phyloP scores from a whole-genome alignment of 2,329 filamentous ascomycete genomes.

The Fonsecaea erecta region DNA sequence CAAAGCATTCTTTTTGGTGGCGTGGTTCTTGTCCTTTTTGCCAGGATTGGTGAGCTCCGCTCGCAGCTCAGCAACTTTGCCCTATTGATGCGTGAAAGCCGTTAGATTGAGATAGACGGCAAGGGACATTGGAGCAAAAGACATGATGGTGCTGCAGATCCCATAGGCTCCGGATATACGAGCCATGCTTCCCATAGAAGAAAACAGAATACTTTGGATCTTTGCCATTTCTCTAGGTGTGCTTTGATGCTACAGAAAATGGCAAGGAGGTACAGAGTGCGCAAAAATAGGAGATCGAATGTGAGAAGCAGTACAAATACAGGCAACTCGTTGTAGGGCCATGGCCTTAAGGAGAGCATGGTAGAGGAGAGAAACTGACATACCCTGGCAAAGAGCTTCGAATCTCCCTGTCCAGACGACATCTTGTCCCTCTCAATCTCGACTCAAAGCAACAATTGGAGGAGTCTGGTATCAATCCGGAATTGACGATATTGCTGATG shows the following conservation, averaged over 20 bases:
- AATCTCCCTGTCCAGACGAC: conserved; percentile 82
- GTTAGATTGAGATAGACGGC: neutral
- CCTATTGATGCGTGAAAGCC: conserved; percentile 63
- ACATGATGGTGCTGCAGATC: neutral
- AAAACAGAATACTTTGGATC: neutral
- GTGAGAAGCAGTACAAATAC: conserved; percentile 26
- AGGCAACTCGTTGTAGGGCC: neutral
- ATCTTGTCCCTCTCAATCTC: conserved; percentile 47
- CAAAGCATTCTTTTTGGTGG: conserved; percentile 92
- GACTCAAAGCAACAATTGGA: neutral
- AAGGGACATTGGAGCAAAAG: neutral
- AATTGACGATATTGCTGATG: neutral
- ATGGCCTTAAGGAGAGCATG: conserved; percentile 25
- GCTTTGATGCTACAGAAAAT: neutral
- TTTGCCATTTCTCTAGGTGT: neutral
- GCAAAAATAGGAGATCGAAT: conserved; percentile 11
- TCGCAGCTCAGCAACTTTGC: conserved; percentile 97
- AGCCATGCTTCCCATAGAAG: neutral
- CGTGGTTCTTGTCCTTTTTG: conserved; percentile 97
- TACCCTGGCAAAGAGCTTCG: conserved; percentile 99
- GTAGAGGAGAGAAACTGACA: conserved; percentile 45
- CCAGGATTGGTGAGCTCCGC: conserved; percentile 89
- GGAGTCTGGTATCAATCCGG: conserved; percentile 2
- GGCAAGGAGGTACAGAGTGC: neutral
- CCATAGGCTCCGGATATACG: neutral